A percentile compares a stretch with the other conserved stretches of the same genome.
These are phyloP conservation scores for Fomitopsis pinicola DNA, from an alignment of 1,284 basidiomycete species.

Conservation along the genomic window DNA sequence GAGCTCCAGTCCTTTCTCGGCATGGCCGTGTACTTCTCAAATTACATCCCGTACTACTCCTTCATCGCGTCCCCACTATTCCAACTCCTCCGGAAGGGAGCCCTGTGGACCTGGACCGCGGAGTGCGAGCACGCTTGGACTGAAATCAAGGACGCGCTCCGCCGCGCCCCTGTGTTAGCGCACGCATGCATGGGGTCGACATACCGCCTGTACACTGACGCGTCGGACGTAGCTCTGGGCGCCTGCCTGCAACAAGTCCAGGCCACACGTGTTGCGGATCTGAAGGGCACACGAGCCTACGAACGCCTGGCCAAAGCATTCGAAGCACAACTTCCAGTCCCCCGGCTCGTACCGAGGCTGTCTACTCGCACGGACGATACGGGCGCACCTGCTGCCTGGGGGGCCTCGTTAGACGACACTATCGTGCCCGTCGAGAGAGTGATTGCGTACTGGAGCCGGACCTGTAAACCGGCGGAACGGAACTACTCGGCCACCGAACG, in stretches of 20 bases:
- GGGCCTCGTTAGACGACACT: conserved; percentile 21
- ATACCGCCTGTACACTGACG: too few species aligned
- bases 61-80: conserved; percentile 26
- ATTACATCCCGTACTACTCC: too few species aligned
- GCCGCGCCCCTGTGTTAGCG: conserved; percentile 13
- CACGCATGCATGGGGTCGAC: conserved; percentile 17
- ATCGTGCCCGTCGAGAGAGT: conserved; percentile 27
- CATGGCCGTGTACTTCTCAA: conserved; percentile 29
- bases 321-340: conserved; percentile 6
- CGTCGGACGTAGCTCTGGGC: too few species aligned
- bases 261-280: conserved; percentile 28
- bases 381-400: conserved; percentile 18
- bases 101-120: conserved; percentile 13
- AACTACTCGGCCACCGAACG: too few species aligned
- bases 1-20: conserved; percentile 30
- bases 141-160: conserved; percentile 10
- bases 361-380: conserved; percentile 14
- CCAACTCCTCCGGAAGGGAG: conserved; percentile 11
- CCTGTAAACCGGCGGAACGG: conserved; percentile 22
- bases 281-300: conserved; percentile 32
- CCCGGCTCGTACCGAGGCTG: conserved; percentile 15
- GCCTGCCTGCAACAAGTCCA: conserved; percentile 30
- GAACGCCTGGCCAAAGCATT: conserved; percentile 21
- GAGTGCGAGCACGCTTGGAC: conserved; percentile 14
- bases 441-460: conserved; percentile 28